A percentile compares a stretch with the other conserved stretches of the same genome.
These are phyloP conservation scores for Neonectria punicea DNA, from an alignment of 2,329 filamentous ascomycete species.

Conservation along the genomic window DNA sequence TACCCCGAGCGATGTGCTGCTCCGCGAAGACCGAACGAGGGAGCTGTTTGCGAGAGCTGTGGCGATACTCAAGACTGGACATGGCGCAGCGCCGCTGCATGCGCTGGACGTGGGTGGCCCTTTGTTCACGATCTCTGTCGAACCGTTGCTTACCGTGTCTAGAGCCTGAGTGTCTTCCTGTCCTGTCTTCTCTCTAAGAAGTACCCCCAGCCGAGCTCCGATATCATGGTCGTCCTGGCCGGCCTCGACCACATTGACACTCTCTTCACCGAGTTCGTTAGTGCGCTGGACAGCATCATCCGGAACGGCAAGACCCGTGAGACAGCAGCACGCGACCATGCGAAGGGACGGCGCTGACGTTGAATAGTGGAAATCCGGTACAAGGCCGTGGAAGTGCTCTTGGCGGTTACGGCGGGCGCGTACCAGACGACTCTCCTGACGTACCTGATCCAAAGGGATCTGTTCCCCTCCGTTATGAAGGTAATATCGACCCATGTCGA, in stretches of 20 bases:
- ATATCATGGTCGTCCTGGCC: constrained; percentile 89
- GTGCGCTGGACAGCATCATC: constrained; percentile 83
- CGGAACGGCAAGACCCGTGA: constrained; percentile 77
- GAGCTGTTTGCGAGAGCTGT: constrained; percentile 83
- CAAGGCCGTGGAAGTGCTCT: constrained; percentile 82
- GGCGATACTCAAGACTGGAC: constrained; percentile 70
- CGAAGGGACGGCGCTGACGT: constrained; percentile 23
- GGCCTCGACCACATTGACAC: constrained; percentile 89
- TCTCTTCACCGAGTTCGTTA: constrained; percentile 89
- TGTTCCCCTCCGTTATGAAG: constrained; percentile 96
- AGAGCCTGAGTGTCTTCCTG: constrained; percentile 93
- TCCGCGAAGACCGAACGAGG: constrained; percentile 79
- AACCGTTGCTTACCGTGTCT: constrained; percentile 35
- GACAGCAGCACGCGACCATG: constrained; percentile 41
- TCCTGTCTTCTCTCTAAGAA: constrained; percentile 84
- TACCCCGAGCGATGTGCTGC: constrained; percentile 78
- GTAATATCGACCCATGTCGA: constrained; percentile 56
- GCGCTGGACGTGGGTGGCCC: constrained; percentile 80
- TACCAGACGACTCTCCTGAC: constrained; percentile 95
- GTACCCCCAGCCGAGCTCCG: constrained; percentile 94
- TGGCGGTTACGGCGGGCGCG: constrained; percentile 89
- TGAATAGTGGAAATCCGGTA: constrained; percentile 76
- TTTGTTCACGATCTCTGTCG: constrained; percentile 49
- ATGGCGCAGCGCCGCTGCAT: constrained; percentile 74
- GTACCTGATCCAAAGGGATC: constrained; percentile 93